Percentiles rank a stretch among this genome's conserved stretches.
These are phyloP conservation scores for Calonectria crousiana DNA, from an alignment of 2,329 filamentous ascomycete genomes.

Conservation along the genomic window DNA sequence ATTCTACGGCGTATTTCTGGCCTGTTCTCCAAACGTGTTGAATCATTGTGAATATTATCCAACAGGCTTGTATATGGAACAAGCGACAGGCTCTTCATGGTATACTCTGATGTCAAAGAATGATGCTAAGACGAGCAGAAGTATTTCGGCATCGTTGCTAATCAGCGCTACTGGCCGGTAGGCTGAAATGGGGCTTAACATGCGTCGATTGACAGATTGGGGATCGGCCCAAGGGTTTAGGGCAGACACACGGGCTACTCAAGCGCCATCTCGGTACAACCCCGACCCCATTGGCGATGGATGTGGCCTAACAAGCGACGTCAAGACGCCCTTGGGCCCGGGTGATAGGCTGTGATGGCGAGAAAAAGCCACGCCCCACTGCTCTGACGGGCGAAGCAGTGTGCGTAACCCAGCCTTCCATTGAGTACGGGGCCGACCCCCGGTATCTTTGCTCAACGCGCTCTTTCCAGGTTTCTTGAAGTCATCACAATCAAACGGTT, in stretches of 20 bases:
- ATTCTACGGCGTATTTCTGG: neutral
- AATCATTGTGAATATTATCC: neutral
- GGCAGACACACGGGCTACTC: neutral
- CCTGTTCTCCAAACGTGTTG: too few relatives aligned
- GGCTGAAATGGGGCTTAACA: too few relatives aligned
- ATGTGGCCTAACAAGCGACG: neutral
- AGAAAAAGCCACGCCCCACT: neutral
- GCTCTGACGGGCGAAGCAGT: neutral
- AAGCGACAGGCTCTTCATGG: too few relatives aligned
- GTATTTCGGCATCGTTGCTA: neutral
- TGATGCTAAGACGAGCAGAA: neutral
- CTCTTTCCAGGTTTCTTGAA: neutral
- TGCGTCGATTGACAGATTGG: neutral
- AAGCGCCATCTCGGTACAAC: neutral
- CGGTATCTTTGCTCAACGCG: neutral
- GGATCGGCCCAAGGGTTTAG: neutral
- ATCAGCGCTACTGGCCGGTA: neutral
- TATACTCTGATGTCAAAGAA: neutral
- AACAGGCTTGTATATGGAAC: neutral
- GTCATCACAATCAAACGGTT: neutral
- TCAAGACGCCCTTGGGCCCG: neutral
- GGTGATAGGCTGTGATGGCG: neutral
- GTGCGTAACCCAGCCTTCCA: neutral
- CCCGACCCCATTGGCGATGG: neutral
- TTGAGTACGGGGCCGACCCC: neutral